Conservation (phyloP, 495 filamentous ascomycete species). For the Astrocystis sublimbata region DNA sequence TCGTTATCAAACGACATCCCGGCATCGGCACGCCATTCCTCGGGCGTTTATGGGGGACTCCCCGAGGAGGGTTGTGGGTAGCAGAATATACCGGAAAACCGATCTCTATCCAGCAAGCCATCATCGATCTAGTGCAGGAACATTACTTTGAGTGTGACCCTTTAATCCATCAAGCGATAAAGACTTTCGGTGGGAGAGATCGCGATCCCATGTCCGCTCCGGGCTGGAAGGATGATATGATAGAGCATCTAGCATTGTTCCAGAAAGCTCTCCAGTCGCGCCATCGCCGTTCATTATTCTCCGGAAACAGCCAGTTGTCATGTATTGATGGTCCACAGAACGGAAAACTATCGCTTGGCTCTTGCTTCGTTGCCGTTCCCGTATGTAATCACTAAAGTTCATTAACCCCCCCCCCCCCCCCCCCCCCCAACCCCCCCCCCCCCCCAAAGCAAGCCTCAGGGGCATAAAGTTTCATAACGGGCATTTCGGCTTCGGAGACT, state of each 20-base stretch:
- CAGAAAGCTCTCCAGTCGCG: conserved; percentile 8
- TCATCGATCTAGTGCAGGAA: conserved; percentile 30
- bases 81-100: neutral
- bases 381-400: neutral
- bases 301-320: conserved; percentile 21
- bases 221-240: conserved; percentile 26
- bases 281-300: conserved; percentile 24
- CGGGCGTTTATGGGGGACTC: too few relatives aligned
- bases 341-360: conserved; percentile 18
- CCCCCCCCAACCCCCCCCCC: neutral
- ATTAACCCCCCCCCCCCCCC: neutral
- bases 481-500: too few relatives aligned
- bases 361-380: conserved; percentile 15
- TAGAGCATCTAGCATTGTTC: conserved; percentile 19
- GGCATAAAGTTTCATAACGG: neutral
- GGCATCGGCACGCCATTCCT: neutral
- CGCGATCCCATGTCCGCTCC: neutral
- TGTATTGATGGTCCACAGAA: conserved; percentile 1
- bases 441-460: neutral
- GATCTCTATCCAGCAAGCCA: conserved; percentile 8
- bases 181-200: neutral
- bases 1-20: neutral
- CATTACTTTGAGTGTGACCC: conserved; percentile 37
- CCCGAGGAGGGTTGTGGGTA: neutral
- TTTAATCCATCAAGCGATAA: conserved; percentile 28